Evolutionary conservation across 148 eudicot species (phyloP), one percentile per base, ranked within the genome.

Genomic region (Cornus florida): DNA sequence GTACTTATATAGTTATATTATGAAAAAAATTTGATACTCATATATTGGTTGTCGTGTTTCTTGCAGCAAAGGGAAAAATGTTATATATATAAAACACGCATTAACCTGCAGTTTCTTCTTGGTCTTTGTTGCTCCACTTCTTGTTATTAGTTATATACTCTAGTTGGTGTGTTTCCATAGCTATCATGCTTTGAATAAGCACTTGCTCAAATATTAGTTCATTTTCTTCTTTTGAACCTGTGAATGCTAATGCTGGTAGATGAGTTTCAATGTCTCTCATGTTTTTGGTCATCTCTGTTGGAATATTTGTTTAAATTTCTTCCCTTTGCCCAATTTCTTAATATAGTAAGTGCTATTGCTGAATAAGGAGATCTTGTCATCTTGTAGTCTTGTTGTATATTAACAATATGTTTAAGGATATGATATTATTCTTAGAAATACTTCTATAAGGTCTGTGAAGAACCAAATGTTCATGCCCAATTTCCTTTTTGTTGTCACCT

Each of bases 401-500:
- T 62, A n/a, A 62, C 4, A n/a, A 20, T 62, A 43, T 6, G 48
- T 35, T 2, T 35, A 16, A 62, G 66, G 7, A 17, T 19, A 20
- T 62, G 66, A 20, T n/a, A 62, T 2, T 62, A 5, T 62, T 19
- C 23, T 62, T 17, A n/a, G 3, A 53, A 53, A 53, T 53, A 23
- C 46, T 5, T 9, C 14, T 38, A 70, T 41, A n/a, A 23, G 20
- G 10, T 75, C 31, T 56, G 50, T 56, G 17, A 16, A 50, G 13
- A n/a, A 31, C 12, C 62, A 64, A 65, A 23, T n/a, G 65, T 53
- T 31, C 22, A 14, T 60, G 2, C 41, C 28, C 16, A 65, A n/a
- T 71, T 71, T 70, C 60, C 70, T 11, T 71, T 76, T 67, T 62
- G 20, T 32, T 5, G 24, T 72, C 10, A 41, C 53, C 71, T n/a